Percentiles rank a stretch among this genome's conserved stretches.
phyloP scores from a whole-genome alignment of 2,329 filamentous ascomycete genomes.

The Aspergillus luchuensis region DNA sequence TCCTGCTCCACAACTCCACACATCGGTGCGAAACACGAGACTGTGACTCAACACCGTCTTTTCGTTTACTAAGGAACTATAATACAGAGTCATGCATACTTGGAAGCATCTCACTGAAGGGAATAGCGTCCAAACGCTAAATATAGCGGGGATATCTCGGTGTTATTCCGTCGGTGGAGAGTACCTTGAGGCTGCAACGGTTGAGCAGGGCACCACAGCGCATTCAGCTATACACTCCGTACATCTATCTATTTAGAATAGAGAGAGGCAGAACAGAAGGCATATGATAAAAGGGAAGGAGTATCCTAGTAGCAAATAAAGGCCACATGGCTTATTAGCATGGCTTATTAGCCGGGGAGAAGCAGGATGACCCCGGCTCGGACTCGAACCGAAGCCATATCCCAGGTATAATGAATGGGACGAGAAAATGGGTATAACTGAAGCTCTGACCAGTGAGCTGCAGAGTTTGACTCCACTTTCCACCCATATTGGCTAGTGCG shows the following conservation, averaged over 20 bases:
- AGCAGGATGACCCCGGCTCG: background rate
- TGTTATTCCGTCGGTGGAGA: too few relatives aligned
- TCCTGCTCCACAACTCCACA: slow-evolving; percentile 2
- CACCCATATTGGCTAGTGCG: too few relatives aligned
- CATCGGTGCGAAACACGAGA: background rate
- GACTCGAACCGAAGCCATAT: background rate
- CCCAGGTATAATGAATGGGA: background rate
- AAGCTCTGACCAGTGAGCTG: background rate
- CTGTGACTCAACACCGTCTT: background rate
- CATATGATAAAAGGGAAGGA: background rate
- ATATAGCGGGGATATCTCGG: background rate
- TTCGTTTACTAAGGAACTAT: background rate
- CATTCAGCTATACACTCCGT: too few relatives aligned
- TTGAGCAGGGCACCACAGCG: too few relatives aligned
- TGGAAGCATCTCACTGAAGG: too few relatives aligned
- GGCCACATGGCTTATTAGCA: too few relatives aligned
- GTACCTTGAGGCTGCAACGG: too few relatives aligned
- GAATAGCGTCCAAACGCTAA: background rate
- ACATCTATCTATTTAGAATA: too few relatives aligned
- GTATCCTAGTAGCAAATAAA: background rate
- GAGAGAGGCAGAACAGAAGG: background rate
- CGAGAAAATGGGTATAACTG: background rate
- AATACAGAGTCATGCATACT: background rate
- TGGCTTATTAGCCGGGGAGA: background rate
- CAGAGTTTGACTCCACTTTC: background rate